A percentile compares a stretch with the other conserved stretches of the same genome.
phyloP scores from a whole-genome alignment of 208 protist species.

The Leishmania martiniquensis region DNA sequence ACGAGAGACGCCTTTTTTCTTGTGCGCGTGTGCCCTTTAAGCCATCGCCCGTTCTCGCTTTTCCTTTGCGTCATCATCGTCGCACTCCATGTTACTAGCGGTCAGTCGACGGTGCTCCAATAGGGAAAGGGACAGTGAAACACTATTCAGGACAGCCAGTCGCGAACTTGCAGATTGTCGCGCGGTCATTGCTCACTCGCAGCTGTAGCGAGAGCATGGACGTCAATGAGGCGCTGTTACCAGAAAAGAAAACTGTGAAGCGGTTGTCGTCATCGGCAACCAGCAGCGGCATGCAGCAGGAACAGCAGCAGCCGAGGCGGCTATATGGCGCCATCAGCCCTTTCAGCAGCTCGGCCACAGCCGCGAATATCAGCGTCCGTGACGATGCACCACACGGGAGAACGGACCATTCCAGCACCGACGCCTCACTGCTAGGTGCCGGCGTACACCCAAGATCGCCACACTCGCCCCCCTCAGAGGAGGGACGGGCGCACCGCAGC shows the following conservation, averaged over 20 bases:
- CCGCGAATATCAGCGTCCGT: background rate
- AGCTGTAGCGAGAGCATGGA: background rate
- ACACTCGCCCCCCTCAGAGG: background rate
- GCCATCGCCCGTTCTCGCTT: too few species aligned
- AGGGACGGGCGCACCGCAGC: background rate
- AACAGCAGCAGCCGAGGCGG: background rate
- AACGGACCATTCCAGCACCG: background rate
- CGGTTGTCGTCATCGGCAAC: background rate
- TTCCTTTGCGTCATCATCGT: background rate
- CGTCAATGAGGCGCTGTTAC: background rate
- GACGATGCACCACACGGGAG: background rate
- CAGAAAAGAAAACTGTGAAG: background rate
- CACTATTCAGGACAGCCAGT: background rate
- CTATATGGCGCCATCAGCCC: slow-evolving; percentile 18
- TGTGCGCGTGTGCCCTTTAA: too few species aligned
- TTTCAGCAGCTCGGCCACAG: slow-evolving; percentile 4
- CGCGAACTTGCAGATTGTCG: background rate
- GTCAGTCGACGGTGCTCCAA: background rate
- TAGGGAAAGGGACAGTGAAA: background rate
- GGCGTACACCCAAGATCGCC: background rate
- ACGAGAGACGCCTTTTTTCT: background rate
- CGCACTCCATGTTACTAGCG: background rate
- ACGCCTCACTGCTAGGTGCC: background rate
- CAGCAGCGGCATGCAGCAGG: background rate
- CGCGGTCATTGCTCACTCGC: background rate